These are phyloP conservation scores for Trypethelium eluteriae DNA, from an alignment of 495 filamentous ascomycete species.

Conservation along the genomic window DNA sequence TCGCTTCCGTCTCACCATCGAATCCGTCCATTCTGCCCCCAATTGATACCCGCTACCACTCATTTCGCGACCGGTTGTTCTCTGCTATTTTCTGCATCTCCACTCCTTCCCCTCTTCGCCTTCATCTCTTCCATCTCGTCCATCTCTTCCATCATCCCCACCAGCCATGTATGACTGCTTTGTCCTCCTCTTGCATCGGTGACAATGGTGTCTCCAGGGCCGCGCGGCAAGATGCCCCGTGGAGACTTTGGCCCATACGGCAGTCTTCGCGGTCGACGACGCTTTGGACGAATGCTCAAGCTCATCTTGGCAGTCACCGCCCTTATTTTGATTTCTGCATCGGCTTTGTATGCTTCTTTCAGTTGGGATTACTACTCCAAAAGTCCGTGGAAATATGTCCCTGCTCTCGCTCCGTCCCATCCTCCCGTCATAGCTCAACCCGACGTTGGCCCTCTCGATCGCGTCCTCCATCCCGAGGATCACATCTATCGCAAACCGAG, in stretches of 20 bases:
- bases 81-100: background rate
- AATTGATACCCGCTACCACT: background rate
- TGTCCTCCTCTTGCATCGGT: background rate
- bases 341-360: constrained; percentile 7
- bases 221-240: constrained; percentile 10
- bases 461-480: constrained; percentile 15
- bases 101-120: background rate
- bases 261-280: constrained; percentile 6
- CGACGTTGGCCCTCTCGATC: background rate
- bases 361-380: constrained; percentile 10
- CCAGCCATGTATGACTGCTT: background rate
- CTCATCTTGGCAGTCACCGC: background rate
- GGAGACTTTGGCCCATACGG: constrained; percentile 2
- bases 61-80: background rate
- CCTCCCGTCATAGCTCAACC: background rate
- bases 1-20: background rate
- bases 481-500: constrained; percentile 12
- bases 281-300: constrained; percentile 5
- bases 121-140: background rate
- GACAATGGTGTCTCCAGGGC: constrained; percentile 9
- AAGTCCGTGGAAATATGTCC: constrained; percentile 8
- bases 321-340: constrained; percentile 4
- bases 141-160: background rate
- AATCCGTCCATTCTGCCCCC: background rate
- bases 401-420: background rate